Evolutionary conservation across 352 stramenopile genomes (phyloP), one percentile per base, ranked within the genome.

Genomic region (Pilasporangium apinafurcum): DNA sequence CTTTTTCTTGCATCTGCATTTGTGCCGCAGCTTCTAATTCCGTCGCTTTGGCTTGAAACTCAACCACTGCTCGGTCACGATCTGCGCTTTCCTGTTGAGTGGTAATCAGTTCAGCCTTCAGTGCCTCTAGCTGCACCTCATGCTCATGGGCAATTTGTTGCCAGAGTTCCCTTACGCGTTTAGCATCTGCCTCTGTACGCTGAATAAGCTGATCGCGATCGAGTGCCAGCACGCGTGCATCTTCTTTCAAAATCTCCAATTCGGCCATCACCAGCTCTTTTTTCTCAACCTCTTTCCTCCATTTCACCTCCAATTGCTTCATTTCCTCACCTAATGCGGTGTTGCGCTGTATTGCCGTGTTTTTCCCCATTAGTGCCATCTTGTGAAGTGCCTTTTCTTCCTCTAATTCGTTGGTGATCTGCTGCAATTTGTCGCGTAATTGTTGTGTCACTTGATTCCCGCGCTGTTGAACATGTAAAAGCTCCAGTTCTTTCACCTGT

Each of bases 141-240:
- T 92, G 77, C 52, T 90, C 75, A 20, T 56, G 62, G 25, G 63
- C 68, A 48, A 89, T 87, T 56, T 90, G 74, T 36, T 83, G 68
- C 75, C 77, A 90, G 16, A 92, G 53, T 44, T 85, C 71, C n/a
- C 77, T 60, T 37, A 92, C 65, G 24, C 77, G 69, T 45, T 68
- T 74, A 0, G 80, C 80, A 27, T 90, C 77, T 12, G 56, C 73
- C 51, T 92, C 75, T 10, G 77, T 92, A 25, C 68, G 60, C 52
- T 81, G 60, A 7, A 90, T 58, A 22, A 90, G 61, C 33, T 77
- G 43, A 8, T 86, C 73, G 8, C 73, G 62, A 34, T 90, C 71
- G 10, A 60, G 12, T 35, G 65, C 56, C 6, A 79, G 33, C 4
- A 53, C 44, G 14, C 65, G 69, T 5, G 63, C 31, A 37, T 90